Evolutionary conservation across 345 rosid species (phyloP), one percentile per base, ranked within the genome.

Genomic region (Pistacia vera): DNA sequence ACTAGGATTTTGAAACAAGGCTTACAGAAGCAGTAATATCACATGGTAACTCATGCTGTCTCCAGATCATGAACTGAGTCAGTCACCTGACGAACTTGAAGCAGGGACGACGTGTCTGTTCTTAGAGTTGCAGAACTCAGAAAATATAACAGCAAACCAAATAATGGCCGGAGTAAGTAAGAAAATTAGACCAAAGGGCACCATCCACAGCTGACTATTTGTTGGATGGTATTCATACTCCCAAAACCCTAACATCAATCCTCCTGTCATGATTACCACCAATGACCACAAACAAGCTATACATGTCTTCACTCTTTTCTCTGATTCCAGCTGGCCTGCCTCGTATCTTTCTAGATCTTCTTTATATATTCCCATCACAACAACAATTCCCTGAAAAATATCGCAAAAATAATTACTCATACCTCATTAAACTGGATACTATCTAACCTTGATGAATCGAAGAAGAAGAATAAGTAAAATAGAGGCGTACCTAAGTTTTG

Each of bases 201-300:
- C 95, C 97, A 92, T 88, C 97, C 98, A 94, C 6, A 85, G 90
- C 79, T 90, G 92, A 22, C 84, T 79, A 74, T 85, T 81, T 16
- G 86, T 78, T 0, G 87, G 84, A 67, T 89, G 95, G 71, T 82
- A 83, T 18, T 82, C 51, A 68, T 72, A 84, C 41, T 74, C 78
- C 98, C 98, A 94, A 72, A 81, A 89, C 3, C 80, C 84, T 77
- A 94, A 49, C 8, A 85, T 9, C 61, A 87, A 22, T 0, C 89
- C 94, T 35, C 94, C 97, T 2, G 73, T 51, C 76, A 85, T 11
- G 72, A 86, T 81, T 76, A 80, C 85, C 63, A 85, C 10, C 65
- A 83, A 56, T 30, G 85, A 81, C 77, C 80, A 78, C 11, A 84
- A 17, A 38, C 81, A 81, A 57, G 22, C 72, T 66, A 73, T 14